These are phyloP conservation scores for Ceratocystis colombiana DNA, from an alignment of 2,329 filamentous ascomycete genomes.

Conservation along the genomic window DNA sequence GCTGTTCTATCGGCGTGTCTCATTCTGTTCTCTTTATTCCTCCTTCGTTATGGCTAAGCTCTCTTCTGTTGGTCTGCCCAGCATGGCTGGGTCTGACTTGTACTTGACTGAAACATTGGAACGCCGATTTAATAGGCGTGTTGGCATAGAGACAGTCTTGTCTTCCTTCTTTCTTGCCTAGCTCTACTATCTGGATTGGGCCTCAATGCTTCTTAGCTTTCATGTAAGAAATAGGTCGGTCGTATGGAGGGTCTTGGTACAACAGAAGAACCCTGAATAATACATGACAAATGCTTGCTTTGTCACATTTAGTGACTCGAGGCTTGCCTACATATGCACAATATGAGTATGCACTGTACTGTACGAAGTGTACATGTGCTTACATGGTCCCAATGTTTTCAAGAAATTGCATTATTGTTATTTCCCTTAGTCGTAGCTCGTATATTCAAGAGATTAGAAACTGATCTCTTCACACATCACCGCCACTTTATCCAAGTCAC, in stretches of 20 bases:
- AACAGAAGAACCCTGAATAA: not conserved
- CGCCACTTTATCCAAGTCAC: too few species aligned
- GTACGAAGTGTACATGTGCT: not conserved
- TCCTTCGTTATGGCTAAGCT: not conserved
- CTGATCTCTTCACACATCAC: too few species aligned
- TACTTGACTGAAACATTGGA: not conserved
- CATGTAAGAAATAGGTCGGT: not conserved
- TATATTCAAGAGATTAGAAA: not conserved
- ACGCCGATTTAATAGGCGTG: conserved; percentile 6
- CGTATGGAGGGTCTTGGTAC: not conserved
- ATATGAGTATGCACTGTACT: too few species aligned
- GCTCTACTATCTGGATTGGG: not conserved
- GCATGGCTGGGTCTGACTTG: not conserved
- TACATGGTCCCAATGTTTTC: not conserved
- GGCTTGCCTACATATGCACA: not conserved
- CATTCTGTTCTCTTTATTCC: not conserved
- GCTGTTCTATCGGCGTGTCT: not conserved
- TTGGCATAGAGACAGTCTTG: not conserved
- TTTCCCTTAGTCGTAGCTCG: not conserved
- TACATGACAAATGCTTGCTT: conserved; percentile 3
- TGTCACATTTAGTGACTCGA: not conserved
- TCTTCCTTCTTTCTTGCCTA: not conserved
- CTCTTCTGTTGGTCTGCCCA: not conserved
- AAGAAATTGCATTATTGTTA: not conserved
- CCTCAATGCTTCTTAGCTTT: not conserved